Base-by-base conservation (phyloP, 805 yeast species). In the Aciculoconidium aculeatum region DNA sequence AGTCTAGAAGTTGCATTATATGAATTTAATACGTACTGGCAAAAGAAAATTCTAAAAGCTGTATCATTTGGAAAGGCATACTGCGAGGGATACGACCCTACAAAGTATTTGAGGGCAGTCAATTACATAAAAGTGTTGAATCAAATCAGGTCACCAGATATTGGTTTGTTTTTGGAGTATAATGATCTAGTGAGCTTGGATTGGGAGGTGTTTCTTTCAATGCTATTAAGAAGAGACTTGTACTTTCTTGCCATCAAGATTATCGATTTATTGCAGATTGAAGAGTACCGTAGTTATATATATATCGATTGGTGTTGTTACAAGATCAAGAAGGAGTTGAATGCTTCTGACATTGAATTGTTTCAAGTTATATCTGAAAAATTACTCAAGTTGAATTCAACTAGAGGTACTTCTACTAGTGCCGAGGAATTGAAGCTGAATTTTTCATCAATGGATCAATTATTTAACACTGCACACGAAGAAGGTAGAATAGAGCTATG, bases 21-120 rank as follows among this genome's bases (percentile, higher is more conserved):
- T 31, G 97, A 90, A 44, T 76, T 85, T 43, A 85, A 78, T 37
- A 70, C 82, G 0, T 61, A 65, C 30, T 72, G 88, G 80, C 98
- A 92, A 45, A 87, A 86, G 50, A 73, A 72, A 28, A 58, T 90
- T 7, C 55, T 92, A 21, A 69, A 75, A 30, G 95, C 96, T 2
- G 95, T 88, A 0, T 65, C 83, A 0, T 84, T 88, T 56, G 98
- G 96, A 1, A 92, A 90, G 43, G 67, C 83, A 0, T 52, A 43
- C 24, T 73, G 70, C 6, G 47, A 64, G 3, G 73, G 67, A 42
- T 78, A 77, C 30, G 44, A 60, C 45, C 64, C 87, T 3, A 72
- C 72, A 34, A 57, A 64, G 25, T 85, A 80, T 43, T 72, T 85
- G 3, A 63, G 65, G n/a, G 71, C 75, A 3, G 66, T 88, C 37